These are phyloP conservation scores for Elaeis oleifera DNA, from an alignment of 202 grass and related monocot genomes.

Conservation along the genomic window DNA sequence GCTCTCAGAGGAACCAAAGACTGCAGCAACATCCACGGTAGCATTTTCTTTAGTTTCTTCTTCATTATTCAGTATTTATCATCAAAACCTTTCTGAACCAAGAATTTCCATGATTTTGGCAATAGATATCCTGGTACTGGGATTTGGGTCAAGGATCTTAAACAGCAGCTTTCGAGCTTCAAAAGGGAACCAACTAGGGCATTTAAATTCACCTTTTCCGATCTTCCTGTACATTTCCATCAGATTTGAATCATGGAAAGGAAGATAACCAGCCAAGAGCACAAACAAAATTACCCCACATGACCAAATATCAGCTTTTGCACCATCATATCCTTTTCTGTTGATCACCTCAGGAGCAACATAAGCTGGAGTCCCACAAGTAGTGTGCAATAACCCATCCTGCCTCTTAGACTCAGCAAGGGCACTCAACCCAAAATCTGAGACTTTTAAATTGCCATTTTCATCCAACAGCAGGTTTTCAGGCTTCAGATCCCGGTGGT, in stretches of 20 bases:
- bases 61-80: slow-evolving; percentile 26
- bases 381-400: slow-evolving; percentile 82
- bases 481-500: slow-evolving; percentile 80
- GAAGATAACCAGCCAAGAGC: slow-evolving; percentile 69
- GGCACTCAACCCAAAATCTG: slow-evolving; percentile 91
- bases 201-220: slow-evolving; percentile 56
- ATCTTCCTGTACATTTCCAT: slow-evolving; percentile 90
- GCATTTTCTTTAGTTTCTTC: slow-evolving; percentile 13
- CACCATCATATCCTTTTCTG: slow-evolving; percentile 75
- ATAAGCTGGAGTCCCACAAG: slow-evolving; percentile 88
- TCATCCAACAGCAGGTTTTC: slow-evolving; percentile 91
- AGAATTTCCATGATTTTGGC: slow-evolving; percentile 50
- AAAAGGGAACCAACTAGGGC: slow-evolving; percentile 53
- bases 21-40: slow-evolving; percentile 26
- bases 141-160: slow-evolving; percentile 71
- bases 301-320: slow-evolving; percentile 78
- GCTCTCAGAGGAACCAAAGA: slow-evolving; percentile 24
- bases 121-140: slow-evolving; percentile 57
- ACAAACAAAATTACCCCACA: slow-evolving; percentile 80
- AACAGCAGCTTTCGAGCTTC: slow-evolving; percentile 56
- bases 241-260: slow-evolving; percentile 78
- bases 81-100: slow-evolving; percentile 48
- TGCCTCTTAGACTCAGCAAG: slow-evolving; percentile 59
- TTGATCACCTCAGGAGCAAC: slow-evolving; percentile 81
- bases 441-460: slow-evolving; percentile 72